Base-by-base conservation (phyloP, 2,329 filamentous ascomycete species). In the Colletotrichum tanaceti region DNA sequence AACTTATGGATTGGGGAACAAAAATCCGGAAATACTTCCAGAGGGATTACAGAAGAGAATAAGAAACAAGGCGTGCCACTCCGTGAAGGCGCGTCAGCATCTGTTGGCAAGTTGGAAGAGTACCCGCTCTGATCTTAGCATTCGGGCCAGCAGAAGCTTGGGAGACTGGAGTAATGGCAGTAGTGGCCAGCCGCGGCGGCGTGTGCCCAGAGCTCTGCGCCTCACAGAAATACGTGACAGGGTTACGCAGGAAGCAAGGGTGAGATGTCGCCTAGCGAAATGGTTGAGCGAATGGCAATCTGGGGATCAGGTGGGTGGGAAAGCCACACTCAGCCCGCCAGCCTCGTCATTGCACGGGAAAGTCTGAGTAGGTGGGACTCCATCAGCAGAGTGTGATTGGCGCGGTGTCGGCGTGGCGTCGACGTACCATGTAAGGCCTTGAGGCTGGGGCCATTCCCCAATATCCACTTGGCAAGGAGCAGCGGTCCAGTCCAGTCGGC, bases 191-290 rank as follows among this genome's bases (percentile, higher is more conserved):
- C 32, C 18, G 43, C 64, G 65, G 50, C 66, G 55, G 62, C 66
- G 66, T 69, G 55, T 69, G 66, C 58, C 63, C 64, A 70, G 63
- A 70, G 63, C 64, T 70, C 67, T 70, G 63, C 67, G 67, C 67
- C 67, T 70, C 63, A 58, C 63, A 43, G 52, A 63, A 68, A 68
- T 39, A 68, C 64, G 63, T 53, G 58, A 70, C 66, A 65, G 66
- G 62, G 65, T 65, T 68, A 43, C 22, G 22, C 22, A 63, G 60
- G 50, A 50, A 39, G 59, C 52, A 58, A 63, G 60, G 39, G 58
- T 22, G 58, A 24, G 16, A 20, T 24, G 55, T 46, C 24, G 46
- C 41, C 11, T 24, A 24, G 39, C 22, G 50, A 52, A 52, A 28
- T 50, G 46, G 58, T 50, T 59, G 54, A 38, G 61, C 61, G 53